Conservation (phyloP, 768 basidiomycete species). For the Krasilnikovozyma curviuscula region DNA sequence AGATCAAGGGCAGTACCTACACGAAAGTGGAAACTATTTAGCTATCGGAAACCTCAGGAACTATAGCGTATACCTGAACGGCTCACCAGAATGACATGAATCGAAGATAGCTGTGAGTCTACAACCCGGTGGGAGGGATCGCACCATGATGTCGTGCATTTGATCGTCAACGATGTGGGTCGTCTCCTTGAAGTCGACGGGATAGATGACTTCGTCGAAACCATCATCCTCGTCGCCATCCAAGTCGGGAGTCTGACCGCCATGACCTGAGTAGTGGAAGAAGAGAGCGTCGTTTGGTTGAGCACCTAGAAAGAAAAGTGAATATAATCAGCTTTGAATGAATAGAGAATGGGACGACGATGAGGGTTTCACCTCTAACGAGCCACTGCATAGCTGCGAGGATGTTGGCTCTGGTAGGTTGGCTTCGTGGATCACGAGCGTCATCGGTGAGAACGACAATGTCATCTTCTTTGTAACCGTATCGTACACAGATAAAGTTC, state of each 20-base stretch:
- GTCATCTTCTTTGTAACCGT: conserved; percentile 52
- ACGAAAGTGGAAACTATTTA: conserved; percentile 56
- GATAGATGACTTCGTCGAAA: conserved; percentile 65
- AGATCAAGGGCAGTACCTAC: conserved; percentile 64
- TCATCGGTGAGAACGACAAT: conserved; percentile 77
- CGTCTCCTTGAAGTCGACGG: conserved; percentile 47
- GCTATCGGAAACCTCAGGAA: no score
- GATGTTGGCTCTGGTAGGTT: conserved; percentile 71
- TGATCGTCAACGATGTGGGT: conserved; percentile 85
- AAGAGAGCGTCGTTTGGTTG: conserved; percentile 52
- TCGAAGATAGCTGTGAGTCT: conserved; percentile 48
- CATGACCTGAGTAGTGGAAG: conserved; percentile 94
- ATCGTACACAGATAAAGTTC: conserved; percentile 49
- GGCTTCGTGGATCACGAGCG: conserved; percentile 37
- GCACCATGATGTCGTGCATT: conserved; percentile 50
- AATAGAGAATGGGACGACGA: not conserved
- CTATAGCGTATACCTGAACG: not conserved
- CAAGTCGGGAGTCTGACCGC: conserved; percentile 66
- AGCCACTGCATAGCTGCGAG: conserved; percentile 78
- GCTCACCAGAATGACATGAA: conserved; percentile 7
- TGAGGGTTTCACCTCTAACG: conserved; percentile 36
- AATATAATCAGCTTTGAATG: not conserved
- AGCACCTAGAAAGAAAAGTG: not conserved
- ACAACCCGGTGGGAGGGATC: conserved; percentile 62
- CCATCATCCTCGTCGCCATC: conserved; percentile 50